Conservation (phyloP, 2,329 filamentous ascomycete species). For the Botrytis fragariae region DNA sequence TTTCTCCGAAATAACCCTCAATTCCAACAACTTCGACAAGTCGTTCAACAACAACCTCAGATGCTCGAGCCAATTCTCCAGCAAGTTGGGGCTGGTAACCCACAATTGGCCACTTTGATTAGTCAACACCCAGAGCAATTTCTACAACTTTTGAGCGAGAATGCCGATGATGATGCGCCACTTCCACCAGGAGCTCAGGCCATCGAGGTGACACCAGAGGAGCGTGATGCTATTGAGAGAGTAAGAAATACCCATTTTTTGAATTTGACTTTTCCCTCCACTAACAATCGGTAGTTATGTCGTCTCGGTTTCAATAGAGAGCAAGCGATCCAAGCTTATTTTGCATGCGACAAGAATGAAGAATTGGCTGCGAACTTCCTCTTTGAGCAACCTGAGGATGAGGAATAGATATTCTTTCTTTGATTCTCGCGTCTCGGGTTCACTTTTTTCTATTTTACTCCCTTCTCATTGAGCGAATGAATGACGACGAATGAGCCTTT, state of each 20-base stretch:
- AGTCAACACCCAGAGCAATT: slow-evolving; percentile 91
- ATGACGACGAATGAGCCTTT: slow-evolving; percentile 2
- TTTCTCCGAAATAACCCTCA: slow-evolving; percentile 94
- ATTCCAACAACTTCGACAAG: slow-evolving; percentile 95
- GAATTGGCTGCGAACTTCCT: slow-evolving; percentile 97
- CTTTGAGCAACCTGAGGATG: slow-evolving; percentile 93
- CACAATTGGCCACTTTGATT: slow-evolving; percentile 89
- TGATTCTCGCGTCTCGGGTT: slow-evolving; percentile 21
- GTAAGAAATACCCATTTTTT: slow-evolving; percentile 50
- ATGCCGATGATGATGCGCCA: slow-evolving; percentile 77
- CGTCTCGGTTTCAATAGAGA: slow-evolving; percentile 91
- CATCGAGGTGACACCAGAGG: slow-evolving; percentile 91
- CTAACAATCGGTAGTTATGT: slow-evolving; percentile 62
- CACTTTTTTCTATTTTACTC: slow-evolving; percentile 3
- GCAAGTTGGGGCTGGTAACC: slow-evolving; percentile 92
- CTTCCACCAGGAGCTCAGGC: slow-evolving; percentile 85
- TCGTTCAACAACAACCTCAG: slow-evolving; percentile 95
- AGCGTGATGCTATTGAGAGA: slow-evolving; percentile 94
- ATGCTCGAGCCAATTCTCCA: slow-evolving; percentile 99
- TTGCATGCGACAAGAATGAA: slow-evolving; percentile 99
- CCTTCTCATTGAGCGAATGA: slow-evolving; percentile 14
- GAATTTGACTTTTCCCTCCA: slow-evolving; percentile 11
- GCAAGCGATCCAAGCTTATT: slow-evolving; percentile 95
- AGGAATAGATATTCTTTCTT: slow-evolving; percentile 45
- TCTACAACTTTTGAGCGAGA: slow-evolving; percentile 83